Evolutionary conservation across 768 basidiomycete genomes (phyloP).

Genomic region (Pleurotus djamor): DNA sequence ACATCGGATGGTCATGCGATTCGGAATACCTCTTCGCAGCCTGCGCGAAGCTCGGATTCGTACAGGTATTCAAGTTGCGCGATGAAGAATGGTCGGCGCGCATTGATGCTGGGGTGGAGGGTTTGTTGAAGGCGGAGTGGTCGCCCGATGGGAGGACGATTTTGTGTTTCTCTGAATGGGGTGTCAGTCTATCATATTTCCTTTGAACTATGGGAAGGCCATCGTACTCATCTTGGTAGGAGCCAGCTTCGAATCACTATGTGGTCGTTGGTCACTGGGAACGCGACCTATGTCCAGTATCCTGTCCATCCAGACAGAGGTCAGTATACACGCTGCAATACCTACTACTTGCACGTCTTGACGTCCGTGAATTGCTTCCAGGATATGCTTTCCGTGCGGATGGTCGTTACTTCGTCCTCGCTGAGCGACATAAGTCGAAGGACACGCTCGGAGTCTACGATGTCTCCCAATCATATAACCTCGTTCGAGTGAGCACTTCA

Average conservation of each 20-base stretch:
- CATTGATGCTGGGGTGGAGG: slow-evolving; percentile 81
- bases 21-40: slow-evolving; percentile 85
- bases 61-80: slow-evolving; percentile 76
- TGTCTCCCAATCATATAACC: slow-evolving; percentile 60
- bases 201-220: neutral
- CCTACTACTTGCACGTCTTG: neutral
- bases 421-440: slow-evolving; percentile 88
- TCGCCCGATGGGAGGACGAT: slow-evolving; percentile 81
- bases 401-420: slow-evolving; percentile 81
- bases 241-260: slow-evolving; percentile 79
- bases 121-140: slow-evolving; percentile 88
- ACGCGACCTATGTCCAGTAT: slow-evolving; percentile 82
- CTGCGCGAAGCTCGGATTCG: slow-evolving; percentile 66
- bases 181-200: slow-evolving; percentile 53
- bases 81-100: slow-evolving; percentile 78
- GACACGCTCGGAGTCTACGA: slow-evolving; percentile 89
- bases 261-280: slow-evolving; percentile 77
- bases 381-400: slow-evolving; percentile 80
- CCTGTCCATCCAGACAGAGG: slow-evolving; percentile 82
- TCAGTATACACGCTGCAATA: slow-evolving; percentile 22
- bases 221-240: slow-evolving; percentile 6
- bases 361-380: slow-evolving; percentile 22
- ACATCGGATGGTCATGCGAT: slow-evolving; percentile 84
- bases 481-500: slow-evolving; percentile 58
- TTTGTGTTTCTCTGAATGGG: slow-evolving; percentile 92